Percentiles rank a stretch among this genome's conserved stretches.
Conservation (phyloP, 2,329 filamentous ascomycete species). For the Penicillium sp. region DNA sequence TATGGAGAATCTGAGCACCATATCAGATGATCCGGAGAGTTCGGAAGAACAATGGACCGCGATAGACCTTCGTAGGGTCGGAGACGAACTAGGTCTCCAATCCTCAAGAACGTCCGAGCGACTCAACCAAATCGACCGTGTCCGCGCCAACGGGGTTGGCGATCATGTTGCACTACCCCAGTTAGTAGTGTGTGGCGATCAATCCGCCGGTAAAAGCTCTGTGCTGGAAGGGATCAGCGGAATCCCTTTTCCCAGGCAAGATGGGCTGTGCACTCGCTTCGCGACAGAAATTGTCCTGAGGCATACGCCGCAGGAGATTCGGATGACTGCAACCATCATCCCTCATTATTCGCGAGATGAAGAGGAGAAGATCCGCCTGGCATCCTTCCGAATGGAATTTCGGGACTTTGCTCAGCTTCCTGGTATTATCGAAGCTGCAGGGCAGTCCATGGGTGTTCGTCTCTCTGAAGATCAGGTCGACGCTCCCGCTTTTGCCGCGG, state of each 20-base stretch:
- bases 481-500: conserved; percentile 35
- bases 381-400: conserved; percentile 6
- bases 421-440: conserved; percentile 9
- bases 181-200: conserved; percentile 58
- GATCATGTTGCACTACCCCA: conserved; percentile 51
- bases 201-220: conserved; percentile 59
- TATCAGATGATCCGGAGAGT: too few relatives aligned
- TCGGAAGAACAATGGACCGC: too few relatives aligned
- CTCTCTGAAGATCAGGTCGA: conserved; percentile 1
- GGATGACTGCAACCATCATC: conserved; percentile 7
- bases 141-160: conserved; percentile 48
- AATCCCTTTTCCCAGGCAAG: conserved; percentile 55
- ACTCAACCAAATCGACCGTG: conserved; percentile 52
- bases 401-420: conserved; percentile 9
- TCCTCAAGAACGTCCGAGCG: not conserved
- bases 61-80: too few relatives aligned
- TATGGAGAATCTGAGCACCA: too few relatives aligned
- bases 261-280: conserved; percentile 56
- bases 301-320: not conserved
- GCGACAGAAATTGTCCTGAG: conserved; percentile 54
- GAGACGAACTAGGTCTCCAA: too few relatives aligned
- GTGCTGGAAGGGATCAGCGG: conserved; percentile 55
- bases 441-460: conserved; percentile 8
- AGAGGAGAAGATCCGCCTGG: conserved; percentile 2
- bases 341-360: conserved; percentile 6